Evolutionary conservation across 352 stramenopile species (phyloP).

Genomic region (Pythium phragmiticola): DNA sequence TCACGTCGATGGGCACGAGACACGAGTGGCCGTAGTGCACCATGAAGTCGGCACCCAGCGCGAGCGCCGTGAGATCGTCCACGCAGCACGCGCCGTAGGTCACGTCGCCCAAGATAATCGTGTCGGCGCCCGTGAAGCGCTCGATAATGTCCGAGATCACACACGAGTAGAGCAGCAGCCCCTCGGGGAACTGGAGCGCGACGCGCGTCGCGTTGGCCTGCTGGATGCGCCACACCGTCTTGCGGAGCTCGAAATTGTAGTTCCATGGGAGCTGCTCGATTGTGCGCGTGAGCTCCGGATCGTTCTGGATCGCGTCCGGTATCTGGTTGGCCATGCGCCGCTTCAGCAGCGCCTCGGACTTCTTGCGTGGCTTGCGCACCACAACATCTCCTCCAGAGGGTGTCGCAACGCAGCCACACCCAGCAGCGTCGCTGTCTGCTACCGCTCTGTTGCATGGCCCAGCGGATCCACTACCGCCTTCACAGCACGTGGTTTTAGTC

Average conservation of each 20-base stretch:
- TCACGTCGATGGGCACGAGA: conserved; percentile 97
- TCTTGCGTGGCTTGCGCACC: conserved; percentile 45
- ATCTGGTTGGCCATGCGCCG: conserved; percentile 87
- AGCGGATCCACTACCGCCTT: not conserved
- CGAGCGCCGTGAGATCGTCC: conserved; percentile 96
- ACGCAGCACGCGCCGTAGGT: conserved; percentile 99
- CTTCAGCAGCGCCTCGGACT: conserved; percentile 57
- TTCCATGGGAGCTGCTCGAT: conserved; percentile 96
- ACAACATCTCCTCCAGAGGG: conserved; percentile 21
- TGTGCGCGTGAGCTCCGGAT: conserved; percentile 85
- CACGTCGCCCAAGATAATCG: conserved; percentile 96
- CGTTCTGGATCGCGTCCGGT: conserved; percentile 88
- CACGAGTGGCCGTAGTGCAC: conserved; percentile 99
- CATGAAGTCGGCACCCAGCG: conserved; percentile 95
- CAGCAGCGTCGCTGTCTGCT: not conserved
- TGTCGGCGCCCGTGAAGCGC: conserved; percentile 89
- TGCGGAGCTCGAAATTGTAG: conserved; percentile 99
- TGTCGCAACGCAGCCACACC: conserved; percentile 14
- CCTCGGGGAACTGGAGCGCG: conserved; percentile 98
- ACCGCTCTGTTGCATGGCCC: not conserved
- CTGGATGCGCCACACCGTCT: conserved; percentile 96
- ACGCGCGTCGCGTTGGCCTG: conserved; percentile 89
- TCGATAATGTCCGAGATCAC: conserved; percentile 98
- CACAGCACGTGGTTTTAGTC: conserved; percentile 26
- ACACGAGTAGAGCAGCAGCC: conserved; percentile 97